Base-by-base conservation (phyloP, 306 rosid genomes). In the Vachellia pachyceras region DNA sequence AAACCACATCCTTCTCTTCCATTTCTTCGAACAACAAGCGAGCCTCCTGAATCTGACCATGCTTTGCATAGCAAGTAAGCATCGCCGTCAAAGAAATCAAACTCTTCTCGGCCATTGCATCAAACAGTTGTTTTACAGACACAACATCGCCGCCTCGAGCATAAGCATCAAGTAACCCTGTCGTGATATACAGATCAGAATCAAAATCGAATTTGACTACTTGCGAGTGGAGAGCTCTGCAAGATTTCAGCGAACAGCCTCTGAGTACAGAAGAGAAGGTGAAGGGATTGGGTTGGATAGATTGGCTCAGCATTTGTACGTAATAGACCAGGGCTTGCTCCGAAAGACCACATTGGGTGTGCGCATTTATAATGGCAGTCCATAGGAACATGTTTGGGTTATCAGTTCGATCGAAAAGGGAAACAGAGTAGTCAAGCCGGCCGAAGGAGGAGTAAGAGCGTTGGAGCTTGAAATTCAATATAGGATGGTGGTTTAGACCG, bases 381-480 rank as follows among this genome's bases (percentile, higher is more conserved):
- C 88, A 94, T 81, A 84, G 68, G 87, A 83, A 92, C 35, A 94
- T 89, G 60, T 79, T 82, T 57, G 91, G 97, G 55, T 47, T 72
- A 15, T 65, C 85, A 81, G 91, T 85, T 44, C 58, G 81, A 61
- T 86, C 76, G 79, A 94, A 94, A 83, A 94, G 91, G 65, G 87
- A 18, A 5, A 88, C 88, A 54, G 96, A 86, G 87, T 86, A 85
- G 85, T 88, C 85, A 73, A 90, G 96, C 85, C 88, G 89, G 80
- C 94, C 90, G 9, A 83, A 47, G n/a, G 91, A 64, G 82, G 93
- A 79, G 90, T 92, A 94, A 36, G 96, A 86, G 55, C 96, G 98
- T 80, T 90, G 98, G 81, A 94, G 97, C 77, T 92, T 92, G 90
- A 94, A 94, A 85, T 88, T 89, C 42, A 94, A 69, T 81, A 91